phyloP scores from a whole-genome alignment of 208 protist genomes.

The Strigomonas culicis region DNA sequence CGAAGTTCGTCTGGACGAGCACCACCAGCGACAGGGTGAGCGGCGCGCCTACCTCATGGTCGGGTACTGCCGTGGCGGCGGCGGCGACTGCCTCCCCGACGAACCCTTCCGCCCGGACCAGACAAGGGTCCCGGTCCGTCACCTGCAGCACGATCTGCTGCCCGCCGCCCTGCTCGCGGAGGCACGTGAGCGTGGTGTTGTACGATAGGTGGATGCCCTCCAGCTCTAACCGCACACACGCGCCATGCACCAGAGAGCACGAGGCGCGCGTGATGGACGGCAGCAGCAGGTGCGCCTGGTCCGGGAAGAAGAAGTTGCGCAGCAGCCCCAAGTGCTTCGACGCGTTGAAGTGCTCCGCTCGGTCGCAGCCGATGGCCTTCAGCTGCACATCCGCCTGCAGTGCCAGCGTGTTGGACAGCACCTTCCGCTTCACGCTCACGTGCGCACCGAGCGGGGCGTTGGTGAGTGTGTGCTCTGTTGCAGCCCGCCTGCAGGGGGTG shows the following conservation, averaged over 20 bases:
- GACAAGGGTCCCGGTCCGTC: background rate
- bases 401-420: background rate
- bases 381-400: background rate
- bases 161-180: constrained; percentile 6
- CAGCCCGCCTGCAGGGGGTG: background rate
- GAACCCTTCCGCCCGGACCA: constrained; percentile 12
- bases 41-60: background rate
- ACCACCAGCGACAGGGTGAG: background rate
- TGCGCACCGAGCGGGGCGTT: background rate
- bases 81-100: constrained; percentile 16
- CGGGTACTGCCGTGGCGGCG: background rate
- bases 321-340: constrained; percentile 13
- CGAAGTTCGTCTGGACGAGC: constrained; percentile 20
- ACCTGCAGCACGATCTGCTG: constrained; percentile 7
- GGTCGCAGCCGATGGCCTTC: constrained; percentile 1
- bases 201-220: constrained; percentile 45
- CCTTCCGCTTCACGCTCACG: background rate
- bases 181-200: constrained; percentile 25
- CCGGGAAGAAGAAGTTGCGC: constrained; percentile 12
- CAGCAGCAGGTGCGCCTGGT: constrained; percentile 14
- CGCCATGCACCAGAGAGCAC: constrained; percentile 9
- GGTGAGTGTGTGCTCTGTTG: background rate
- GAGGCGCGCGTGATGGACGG: constrained; percentile 24
- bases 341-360: constrained; percentile 15
- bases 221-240: constrained; percentile 19